Base-by-base conservation (phyloP, 2,329 filamentous ascomycete species). In the Diaporthe nobilis region DNA sequence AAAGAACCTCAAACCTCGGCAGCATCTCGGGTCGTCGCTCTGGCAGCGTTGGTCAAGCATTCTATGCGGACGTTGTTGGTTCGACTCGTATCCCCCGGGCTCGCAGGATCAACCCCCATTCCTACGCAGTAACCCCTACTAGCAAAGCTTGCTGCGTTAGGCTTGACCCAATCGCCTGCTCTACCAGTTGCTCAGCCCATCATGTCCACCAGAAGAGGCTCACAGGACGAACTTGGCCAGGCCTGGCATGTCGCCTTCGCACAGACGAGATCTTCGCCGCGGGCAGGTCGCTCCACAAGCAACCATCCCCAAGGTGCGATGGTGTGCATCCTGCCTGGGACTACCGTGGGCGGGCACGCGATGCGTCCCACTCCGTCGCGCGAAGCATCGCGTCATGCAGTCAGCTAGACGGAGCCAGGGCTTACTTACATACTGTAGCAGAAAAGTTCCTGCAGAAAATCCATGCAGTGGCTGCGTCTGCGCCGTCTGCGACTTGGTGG, bases 401-500 rank as follows among this genome's bases (percentile, higher is more conserved):
- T 65, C 61, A 70, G 65, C 65, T 31, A 70, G 3, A 13, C n/a
- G 22, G 47, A 51, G 39, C 22, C 12, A 42, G 10, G 49, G 31
- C 44, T 68, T 25, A 51, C 44, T 51, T 68, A n/a, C 65, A 39
- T 70, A 20, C 9, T 31, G 49, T 20, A 13, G 49, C 47, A 70
- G 34, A 70, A 70, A 70, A 55, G 12, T 31, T 55, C 65, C 47
- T 70, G 65, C 65, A 70, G 49, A 39, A 42, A 28, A 55, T 55
- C 49, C 65, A 55, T 28, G 65, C 65, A 39, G 47, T 55, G 15
- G 55, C 57, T 49, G 20, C 42, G 55, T 72, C 42, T 72, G 53
- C 70, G 22, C 55, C 51, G 42, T 71, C 42, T 57, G 58, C 61
- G 31, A 60, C 39, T 60, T 73, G 77, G 58, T 73, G 71, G 71